Base-by-base conservation (phyloP, 352 stramenopile genomes). In the Phytopythium aichiense region DNA sequence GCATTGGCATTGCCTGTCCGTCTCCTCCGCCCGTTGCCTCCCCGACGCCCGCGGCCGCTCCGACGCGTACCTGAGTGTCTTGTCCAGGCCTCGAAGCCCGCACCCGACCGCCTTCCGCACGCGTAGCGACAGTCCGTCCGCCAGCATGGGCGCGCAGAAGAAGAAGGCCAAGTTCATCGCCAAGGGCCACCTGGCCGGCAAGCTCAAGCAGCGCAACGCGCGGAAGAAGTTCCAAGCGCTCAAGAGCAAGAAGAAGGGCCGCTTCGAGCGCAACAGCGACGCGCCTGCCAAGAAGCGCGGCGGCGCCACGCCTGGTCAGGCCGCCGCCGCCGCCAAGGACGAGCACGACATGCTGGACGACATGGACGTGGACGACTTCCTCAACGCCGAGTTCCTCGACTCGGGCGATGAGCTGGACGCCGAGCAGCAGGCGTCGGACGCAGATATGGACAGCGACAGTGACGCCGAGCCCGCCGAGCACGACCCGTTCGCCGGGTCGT, bases 151-250 rank as follows among this genome's bases (percentile, higher is more conserved):
- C 46, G 70, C 74, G 38, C 68, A 75, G 63, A 94, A 94, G 80
- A 94, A 94, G 83, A 92, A 92, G 70, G 76, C 84, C 58, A 94
- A 94, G 72, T 94, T 94, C 67, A 88, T 94, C 61, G 81, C 83
- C 50, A 94, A 94, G 65, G 86, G 86, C 31, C 67, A 92, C 64
- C 58, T 94, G 59, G 62, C 66, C 60, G 64, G 84, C 60, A 92
- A 92, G 77, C 80, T 94, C 74, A 87, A 90, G 71, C 81, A 92
- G 74, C 84, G 84, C 78, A 94, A 94, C 77, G 73, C 72, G 22
- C 89, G 88, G 71, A 89, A 89, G 71, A 88, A 88, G 49, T 83
- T 92, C 60, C 79, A 92, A 67, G 67, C 82, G 35, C 76, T 88
- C 68, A 91, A 91, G 69, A 69, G 86, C 62, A 88, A 87, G 65